A percentile compares a stretch with the other conserved stretches of the same genome.
These are phyloP conservation scores for Aspergillus aculeatus DNA, from an alignment of 2,329 filamentous ascomycete genomes.

Conservation along the genomic window DNA sequence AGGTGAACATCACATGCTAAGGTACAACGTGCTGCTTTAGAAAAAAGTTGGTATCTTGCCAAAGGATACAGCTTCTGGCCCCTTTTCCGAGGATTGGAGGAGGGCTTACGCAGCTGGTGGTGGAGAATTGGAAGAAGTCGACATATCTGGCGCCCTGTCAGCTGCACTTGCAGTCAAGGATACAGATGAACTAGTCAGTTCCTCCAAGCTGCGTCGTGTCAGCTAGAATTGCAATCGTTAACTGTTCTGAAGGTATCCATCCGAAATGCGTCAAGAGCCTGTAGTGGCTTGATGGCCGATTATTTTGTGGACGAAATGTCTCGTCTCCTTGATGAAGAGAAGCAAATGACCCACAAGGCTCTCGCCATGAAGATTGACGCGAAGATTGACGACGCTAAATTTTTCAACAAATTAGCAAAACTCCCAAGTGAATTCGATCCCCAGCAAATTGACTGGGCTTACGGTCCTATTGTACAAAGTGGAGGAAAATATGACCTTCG, in stretches of 20 bases:
- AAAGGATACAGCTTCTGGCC: conserved; percentile 81
- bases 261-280: conserved; percentile 89
- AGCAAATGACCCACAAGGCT: conserved; percentile 88
- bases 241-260: conserved; percentile 67
- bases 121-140: conserved; percentile 85
- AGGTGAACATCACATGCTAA: neutral
- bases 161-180: conserved; percentile 90
- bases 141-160: conserved; percentile 79
- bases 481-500: conserved; percentile 93
- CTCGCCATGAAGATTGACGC: conserved; percentile 84
- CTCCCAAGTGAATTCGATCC: conserved; percentile 84
- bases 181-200: conserved; percentile 74
- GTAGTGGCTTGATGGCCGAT: conserved; percentile 88
- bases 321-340: conserved; percentile 89
- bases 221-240: conserved; percentile 10
- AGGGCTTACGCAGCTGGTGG: conserved; percentile 72
- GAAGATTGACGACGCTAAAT: conserved; percentile 91
- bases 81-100: conserved; percentile 97
- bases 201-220: conserved; percentile 6
- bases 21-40: conserved; percentile 40
- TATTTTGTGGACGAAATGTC: conserved; percentile 99
- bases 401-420: conserved; percentile 82
- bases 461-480: conserved; percentile 88
- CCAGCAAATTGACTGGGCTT: conserved; percentile 87
- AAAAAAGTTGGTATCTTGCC: conserved; percentile 86